These are phyloP conservation scores for Canariomyces notabilis DNA, from an alignment of 2,329 filamentous ascomycete genomes.

Conservation along the genomic window DNA sequence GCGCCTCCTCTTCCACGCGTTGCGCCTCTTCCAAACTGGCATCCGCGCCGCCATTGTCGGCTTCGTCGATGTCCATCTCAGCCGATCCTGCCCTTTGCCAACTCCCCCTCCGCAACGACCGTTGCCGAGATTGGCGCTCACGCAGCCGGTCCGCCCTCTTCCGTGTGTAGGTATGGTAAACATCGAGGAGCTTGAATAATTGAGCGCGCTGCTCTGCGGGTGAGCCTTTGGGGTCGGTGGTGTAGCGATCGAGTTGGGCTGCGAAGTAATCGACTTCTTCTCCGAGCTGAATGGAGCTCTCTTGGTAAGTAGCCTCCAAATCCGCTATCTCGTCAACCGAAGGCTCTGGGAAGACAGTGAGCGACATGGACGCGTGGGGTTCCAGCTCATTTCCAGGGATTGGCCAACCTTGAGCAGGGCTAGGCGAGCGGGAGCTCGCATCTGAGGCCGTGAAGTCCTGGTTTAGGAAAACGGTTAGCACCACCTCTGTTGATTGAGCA, in stretches of 20 bases:
- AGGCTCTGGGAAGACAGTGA: constrained; percentile 7
- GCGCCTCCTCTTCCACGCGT: constrained; percentile 74
- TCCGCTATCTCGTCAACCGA: constrained; percentile 27
- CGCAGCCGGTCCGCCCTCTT: constrained; percentile 41
- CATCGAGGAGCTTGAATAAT: constrained; percentile 62
- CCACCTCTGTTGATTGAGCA: not conserved
- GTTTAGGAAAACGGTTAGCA: too few relatives aligned
- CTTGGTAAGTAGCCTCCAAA: constrained; percentile 30
- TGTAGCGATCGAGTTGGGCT: constrained; percentile 71
- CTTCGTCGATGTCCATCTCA: constrained; percentile 54
- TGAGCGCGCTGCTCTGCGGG: constrained; percentile 55
- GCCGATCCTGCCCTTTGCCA: constrained; percentile 40
- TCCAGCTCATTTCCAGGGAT: not conserved
- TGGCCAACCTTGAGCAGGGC: constrained; percentile 18
- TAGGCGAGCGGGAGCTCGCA: constrained; percentile 17
- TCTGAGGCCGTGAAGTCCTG: constrained; percentile 20
- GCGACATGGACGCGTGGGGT: not conserved
- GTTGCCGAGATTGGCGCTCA: constrained; percentile 36
- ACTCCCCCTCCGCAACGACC: constrained; percentile 26
- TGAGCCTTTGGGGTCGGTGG: constrained; percentile 45
- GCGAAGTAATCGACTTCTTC: constrained; percentile 86
- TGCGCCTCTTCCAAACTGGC: constrained; percentile 43
- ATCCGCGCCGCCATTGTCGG: constrained; percentile 29
- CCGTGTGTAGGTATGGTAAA: constrained; percentile 55
- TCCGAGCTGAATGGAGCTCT: constrained; percentile 54